Evolutionary conservation across 2,329 filamentous ascomycete genomes (phyloP).

Genomic region (Iodosphaeria phyllophila): DNA sequence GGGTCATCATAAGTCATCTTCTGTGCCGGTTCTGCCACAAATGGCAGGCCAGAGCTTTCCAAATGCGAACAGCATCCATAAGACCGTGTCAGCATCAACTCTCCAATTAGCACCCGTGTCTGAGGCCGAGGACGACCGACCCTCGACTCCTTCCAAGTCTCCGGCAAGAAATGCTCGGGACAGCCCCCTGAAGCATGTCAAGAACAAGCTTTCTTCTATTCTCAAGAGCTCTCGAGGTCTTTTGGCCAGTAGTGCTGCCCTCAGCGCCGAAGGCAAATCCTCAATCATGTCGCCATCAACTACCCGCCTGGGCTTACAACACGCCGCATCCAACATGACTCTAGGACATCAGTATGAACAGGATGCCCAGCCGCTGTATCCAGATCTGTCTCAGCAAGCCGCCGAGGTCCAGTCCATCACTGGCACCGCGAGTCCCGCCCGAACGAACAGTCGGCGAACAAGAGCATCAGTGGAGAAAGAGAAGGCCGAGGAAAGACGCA

Average conservation of each 20-base stretch:
- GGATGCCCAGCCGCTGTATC: slow-evolving; percentile 21
- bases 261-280: slow-evolving; percentile 43
- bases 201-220: slow-evolving; percentile 81
- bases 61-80: slow-evolving; percentile 26
- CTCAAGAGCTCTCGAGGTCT: slow-evolving; percentile 74
- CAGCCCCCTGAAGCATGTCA: slow-evolving; percentile 77
- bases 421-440: slow-evolving; percentile 20
- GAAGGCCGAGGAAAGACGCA: slow-evolving; percentile 41
- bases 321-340: slow-evolving; percentile 28
- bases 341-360: slow-evolving; percentile 15
- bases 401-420: slow-evolving; percentile 10
- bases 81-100: slow-evolving; percentile 42
- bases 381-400: slow-evolving; percentile 23
- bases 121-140: slow-evolving; percentile 12
- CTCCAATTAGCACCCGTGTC: slow-evolving; percentile 29
- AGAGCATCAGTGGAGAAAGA: slow-evolving; percentile 42
- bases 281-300: slow-evolving; percentile 35
- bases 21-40: slow-evolving; percentile 34
- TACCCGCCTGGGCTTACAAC: slow-evolving; percentile 23
- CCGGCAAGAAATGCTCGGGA: slow-evolving; percentile 37
- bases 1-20: slow-evolving; percentile 42
- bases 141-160: slow-evolving; percentile 33
- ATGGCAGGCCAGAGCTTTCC: slow-evolving; percentile 5
- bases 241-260: slow-evolving; percentile 55
- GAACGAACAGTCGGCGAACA: slow-evolving; percentile 27